Conservation (phyloP, 495 filamentous ascomycete genomes). For the Collariella sp. region DNA sequence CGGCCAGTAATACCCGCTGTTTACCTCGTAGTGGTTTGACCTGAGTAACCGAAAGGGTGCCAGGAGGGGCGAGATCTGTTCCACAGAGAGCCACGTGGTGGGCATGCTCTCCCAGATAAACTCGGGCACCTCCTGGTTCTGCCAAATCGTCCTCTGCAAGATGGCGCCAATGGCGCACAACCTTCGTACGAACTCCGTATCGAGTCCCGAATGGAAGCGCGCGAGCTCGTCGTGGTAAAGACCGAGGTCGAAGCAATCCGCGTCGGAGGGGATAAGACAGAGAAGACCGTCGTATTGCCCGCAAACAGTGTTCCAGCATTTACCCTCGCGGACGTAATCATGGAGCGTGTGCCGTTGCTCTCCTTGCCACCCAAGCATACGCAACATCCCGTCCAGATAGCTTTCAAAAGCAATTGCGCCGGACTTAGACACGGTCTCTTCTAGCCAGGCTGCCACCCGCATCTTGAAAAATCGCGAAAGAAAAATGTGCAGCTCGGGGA, state of each 20-base stretch:
- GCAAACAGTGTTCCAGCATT: slow-evolving; percentile 26
- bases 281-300: slow-evolving; percentile 18
- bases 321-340: slow-evolving; percentile 25
- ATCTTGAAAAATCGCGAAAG: slow-evolving; percentile 22
- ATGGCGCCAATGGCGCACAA: slow-evolving; percentile 18
- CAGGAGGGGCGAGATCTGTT: slow-evolving; percentile 16
- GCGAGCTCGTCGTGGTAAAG: slow-evolving; percentile 18
- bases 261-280: slow-evolving; percentile 16
- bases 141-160: slow-evolving; percentile 17
- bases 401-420: neutral
- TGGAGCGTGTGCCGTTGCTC: slow-evolving; percentile 13
- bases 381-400: slow-evolving; percentile 9
- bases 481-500: slow-evolving; percentile 18
- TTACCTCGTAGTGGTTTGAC: slow-evolving; percentile 11
- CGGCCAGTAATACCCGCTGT: slow-evolving; percentile 9
- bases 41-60: slow-evolving; percentile 14
- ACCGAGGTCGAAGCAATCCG: slow-evolving; percentile 15
- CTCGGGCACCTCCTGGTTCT: slow-evolving; percentile 18
- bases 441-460: slow-evolving; percentile 12
- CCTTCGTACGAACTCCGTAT: slow-evolving; percentile 10
- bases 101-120: slow-evolving; percentile 21
- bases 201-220: slow-evolving; percentile 16
- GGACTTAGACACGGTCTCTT: neutral
- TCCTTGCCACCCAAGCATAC: slow-evolving; percentile 17
- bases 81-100: slow-evolving; percentile 7